Conservation (phyloP, 306 rosid genomes). For the Quercus rubra region DNA sequence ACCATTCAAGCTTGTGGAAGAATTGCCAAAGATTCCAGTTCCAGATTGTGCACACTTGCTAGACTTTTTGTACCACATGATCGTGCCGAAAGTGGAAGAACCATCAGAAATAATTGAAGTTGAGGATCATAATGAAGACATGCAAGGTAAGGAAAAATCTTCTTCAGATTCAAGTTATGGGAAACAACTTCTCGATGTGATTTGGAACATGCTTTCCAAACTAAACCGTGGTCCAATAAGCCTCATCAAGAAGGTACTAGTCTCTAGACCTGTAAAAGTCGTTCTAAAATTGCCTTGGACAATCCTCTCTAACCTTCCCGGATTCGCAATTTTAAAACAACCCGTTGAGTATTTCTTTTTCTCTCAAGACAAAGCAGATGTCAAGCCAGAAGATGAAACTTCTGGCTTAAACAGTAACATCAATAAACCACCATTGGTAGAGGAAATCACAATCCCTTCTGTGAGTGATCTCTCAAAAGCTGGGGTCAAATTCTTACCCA, state of each 20-base stretch:
- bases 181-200: slow-evolving; percentile 24
- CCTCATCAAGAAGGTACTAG: slow-evolving; percentile 32
- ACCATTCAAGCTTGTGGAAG: slow-evolving; percentile 52
- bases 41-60: slow-evolving; percentile 56
- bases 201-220: slow-evolving; percentile 56
- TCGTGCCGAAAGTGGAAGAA: slow-evolving; percentile 40
- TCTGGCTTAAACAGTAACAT: slow-evolving; percentile 11
- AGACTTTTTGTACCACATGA: slow-evolving; percentile 53
- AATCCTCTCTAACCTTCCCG: slow-evolving; percentile 53
- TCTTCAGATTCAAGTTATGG: slow-evolving; percentile 5
- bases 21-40: slow-evolving; percentile 31
- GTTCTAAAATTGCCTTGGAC: slow-evolving; percentile 60
- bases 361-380: slow-evolving; percentile 26
- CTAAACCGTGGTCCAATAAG: slow-evolving; percentile 44
- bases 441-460: slow-evolving; percentile 71
- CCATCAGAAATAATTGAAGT: slow-evolving; percentile 19
- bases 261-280: slow-evolving; percentile 51
- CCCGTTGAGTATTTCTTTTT: slow-evolving; percentile 33
- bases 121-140: slow-evolving; percentile 22
- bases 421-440: slow-evolving; percentile 53
- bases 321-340: slow-evolving; percentile 29
- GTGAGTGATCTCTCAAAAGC: slow-evolving; percentile 42
- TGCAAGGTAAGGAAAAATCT: slow-evolving; percentile 18
- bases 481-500: slow-evolving; percentile 44
- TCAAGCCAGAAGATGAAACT: slow-evolving; percentile 19